Evolutionary conservation across 768 basidiomycete genomes (phyloP).

Genomic region (Lyophyllum decastes): DNA sequence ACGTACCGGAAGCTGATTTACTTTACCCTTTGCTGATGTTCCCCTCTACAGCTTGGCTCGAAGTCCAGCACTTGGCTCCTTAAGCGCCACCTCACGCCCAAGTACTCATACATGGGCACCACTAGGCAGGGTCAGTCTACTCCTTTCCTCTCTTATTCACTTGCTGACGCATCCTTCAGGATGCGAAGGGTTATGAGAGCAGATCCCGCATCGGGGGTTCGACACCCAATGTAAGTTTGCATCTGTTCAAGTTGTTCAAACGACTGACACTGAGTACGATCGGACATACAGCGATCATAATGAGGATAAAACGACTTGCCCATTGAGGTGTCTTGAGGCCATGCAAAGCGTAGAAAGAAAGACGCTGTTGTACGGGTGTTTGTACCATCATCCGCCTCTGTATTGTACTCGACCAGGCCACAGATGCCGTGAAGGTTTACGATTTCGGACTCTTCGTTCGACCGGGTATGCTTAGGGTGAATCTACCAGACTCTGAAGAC

Average conservation of each 20-base stretch:
- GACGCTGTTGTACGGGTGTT: no score
- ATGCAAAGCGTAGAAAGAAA: no score
- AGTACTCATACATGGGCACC: constrained; percentile 80
- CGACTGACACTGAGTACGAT: not conserved
- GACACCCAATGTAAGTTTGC: constrained; percentile 69
- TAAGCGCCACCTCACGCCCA: constrained; percentile 78
- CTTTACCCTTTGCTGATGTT: not conserved
- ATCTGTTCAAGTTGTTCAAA: constrained; percentile 3
- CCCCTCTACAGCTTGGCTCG: constrained; percentile 58
- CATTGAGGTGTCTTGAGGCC: constrained; percentile 22
- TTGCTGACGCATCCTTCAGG: constrained; percentile 27
- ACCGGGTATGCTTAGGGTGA: no score
- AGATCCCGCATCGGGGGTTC: constrained; percentile 81
- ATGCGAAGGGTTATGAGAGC: constrained; percentile 75
- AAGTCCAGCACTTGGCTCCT: constrained; percentile 87
- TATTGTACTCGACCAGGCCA: no score
- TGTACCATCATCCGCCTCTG: no score
- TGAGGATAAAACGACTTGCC: constrained; percentile 49
- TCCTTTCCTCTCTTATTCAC: constrained; percentile 5
- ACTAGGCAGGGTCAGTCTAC: constrained; percentile 62
- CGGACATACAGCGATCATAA: constrained; percentile 42
- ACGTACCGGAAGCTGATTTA: not conserved
- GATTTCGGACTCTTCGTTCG: no score
- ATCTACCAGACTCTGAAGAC: no score
- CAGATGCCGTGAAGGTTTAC: no score